Evolutionary conservation across 2,329 filamentous ascomycete species (phyloP), one percentile per base, ranked within the genome.

Genomic region (Neophaeococcomyces mojaviensis): DNA sequence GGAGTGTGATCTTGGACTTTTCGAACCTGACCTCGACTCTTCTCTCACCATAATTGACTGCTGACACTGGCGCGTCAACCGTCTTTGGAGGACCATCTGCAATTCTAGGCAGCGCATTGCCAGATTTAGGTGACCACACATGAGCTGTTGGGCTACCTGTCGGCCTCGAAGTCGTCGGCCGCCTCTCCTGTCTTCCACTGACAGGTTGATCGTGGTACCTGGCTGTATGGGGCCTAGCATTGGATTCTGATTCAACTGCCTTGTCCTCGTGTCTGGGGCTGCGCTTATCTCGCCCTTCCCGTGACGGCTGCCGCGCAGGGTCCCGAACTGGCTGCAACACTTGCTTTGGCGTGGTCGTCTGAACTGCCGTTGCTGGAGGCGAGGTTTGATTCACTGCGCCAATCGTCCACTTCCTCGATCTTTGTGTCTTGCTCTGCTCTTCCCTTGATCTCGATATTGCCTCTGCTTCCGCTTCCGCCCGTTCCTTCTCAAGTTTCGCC

Each of bases 21-120:
- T 79, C 76, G 66, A 80, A 94, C 52, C 82, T 78, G 31, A 96
- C 79, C 28, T 78, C 72, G 15, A 94, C 85, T 55, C 77, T 77
- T 56, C 88, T 74, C 59, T 89, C 85, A 37, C 82, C 83, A 50
- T 84, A 78, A 66, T 94, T 94, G 48, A 84, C 82, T 12, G 86
- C 86, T 44, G 87, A 88, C 8, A 82, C 72, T 1, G 88, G 88
- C 18, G 86, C 86, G 68, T 94, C 87, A 35, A 77, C 60, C 5
- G 36, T 13, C 36, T 39, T 39, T 2, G 43, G 43, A 6, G 24
- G 43, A 20, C n/a, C 39, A 13, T 12, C 33, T 8, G 16, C 32
- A 45, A 16, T 8, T 12, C 34, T 15, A 34, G 16, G 34, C 10
- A 37, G 18, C 10, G 35, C 24, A 37, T 47, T 41, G 10, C 41